Percentiles rank a stretch among this genome's conserved stretches.
phyloP scores from a whole-genome alignment of 169 alveolate genomes.

The Eimeria falciformis region DNA sequence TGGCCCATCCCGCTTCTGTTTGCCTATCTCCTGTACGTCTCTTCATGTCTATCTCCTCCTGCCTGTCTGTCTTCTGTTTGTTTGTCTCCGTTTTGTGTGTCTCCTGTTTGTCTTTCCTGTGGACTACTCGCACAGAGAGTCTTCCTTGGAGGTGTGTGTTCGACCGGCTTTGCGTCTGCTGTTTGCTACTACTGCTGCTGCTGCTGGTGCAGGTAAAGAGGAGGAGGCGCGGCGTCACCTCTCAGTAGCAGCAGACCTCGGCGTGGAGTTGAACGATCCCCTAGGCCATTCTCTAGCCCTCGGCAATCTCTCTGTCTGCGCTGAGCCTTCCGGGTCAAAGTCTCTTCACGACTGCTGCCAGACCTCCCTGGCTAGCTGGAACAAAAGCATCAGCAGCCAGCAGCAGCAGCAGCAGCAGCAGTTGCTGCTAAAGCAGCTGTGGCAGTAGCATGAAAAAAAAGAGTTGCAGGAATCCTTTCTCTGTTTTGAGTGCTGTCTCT shows the following conservation, averaged over 20 bases:
- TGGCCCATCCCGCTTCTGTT: neutral
- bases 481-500: neutral
- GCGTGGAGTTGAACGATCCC: constrained; percentile 23
- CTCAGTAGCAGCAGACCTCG: constrained; percentile 29
- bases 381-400: neutral
- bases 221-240: constrained; percentile 11
- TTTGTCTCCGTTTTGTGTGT: no score
- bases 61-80: no score
- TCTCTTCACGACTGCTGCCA: neutral
- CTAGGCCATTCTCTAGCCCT: constrained; percentile 1
- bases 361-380: neutral
- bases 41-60: no score
- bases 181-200: constrained; percentile 7
- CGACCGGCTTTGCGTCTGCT: no score
- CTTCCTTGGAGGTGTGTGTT: neutral
- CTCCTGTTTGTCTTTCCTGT: neutral
- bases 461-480: neutral
- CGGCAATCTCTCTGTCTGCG: neutral
- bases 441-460: neutral
- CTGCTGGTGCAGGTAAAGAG: neutral
- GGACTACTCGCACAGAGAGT: neutral
- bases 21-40: neutral
- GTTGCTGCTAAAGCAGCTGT: neutral
- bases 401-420: constrained; percentile 1
- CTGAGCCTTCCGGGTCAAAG: neutral